Evolutionary conservation across 345 rosid genomes (phyloP).

Genomic region (Raphanus sativus): DNA sequence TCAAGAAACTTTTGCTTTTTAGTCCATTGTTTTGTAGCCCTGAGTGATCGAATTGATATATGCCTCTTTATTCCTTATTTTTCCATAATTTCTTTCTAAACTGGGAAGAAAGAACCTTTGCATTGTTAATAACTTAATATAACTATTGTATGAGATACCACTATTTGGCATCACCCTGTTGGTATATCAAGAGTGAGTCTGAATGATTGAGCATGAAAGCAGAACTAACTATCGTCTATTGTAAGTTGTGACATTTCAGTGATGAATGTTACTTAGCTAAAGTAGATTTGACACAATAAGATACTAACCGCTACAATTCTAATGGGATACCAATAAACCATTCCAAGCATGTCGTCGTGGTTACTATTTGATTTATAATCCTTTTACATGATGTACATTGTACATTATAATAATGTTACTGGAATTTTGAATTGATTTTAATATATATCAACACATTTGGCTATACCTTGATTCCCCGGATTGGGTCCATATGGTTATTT

Average conservation of each 20-base stretch:
- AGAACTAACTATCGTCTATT: too few relatives aligned
- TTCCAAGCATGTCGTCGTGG: neutral
- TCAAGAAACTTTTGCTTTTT: slow-evolving; percentile 26
- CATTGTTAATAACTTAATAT: slow-evolving; percentile 30
- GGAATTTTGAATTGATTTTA: neutral
- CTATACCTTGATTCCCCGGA: too few relatives aligned
- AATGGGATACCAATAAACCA: neutral
- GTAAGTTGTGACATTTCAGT: too few relatives aligned
- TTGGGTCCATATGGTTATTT: too few relatives aligned
- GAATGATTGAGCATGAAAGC: neutral
- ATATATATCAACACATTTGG: too few relatives aligned
- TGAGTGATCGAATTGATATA: slow-evolving; percentile 38
- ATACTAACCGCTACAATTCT: neutral
- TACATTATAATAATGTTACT: neutral
- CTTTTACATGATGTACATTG: neutral
- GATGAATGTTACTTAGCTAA: too few relatives aligned
- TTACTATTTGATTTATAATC: neutral
- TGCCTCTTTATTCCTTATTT: slow-evolving; percentile 35
- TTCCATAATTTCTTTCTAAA: slow-evolving; percentile 19
- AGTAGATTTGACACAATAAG: too few relatives aligned
- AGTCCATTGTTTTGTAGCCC: slow-evolving; percentile 43
- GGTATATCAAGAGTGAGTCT: neutral
- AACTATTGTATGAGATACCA: slow-evolving; percentile 31
- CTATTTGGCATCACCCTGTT: neutral
- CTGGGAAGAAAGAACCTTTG: slow-evolving; percentile 26